These are phyloP conservation scores for Ceratocystis eucalypticola DNA, from an alignment of 2,329 filamentous ascomycete species.

Conservation along the genomic window DNA sequence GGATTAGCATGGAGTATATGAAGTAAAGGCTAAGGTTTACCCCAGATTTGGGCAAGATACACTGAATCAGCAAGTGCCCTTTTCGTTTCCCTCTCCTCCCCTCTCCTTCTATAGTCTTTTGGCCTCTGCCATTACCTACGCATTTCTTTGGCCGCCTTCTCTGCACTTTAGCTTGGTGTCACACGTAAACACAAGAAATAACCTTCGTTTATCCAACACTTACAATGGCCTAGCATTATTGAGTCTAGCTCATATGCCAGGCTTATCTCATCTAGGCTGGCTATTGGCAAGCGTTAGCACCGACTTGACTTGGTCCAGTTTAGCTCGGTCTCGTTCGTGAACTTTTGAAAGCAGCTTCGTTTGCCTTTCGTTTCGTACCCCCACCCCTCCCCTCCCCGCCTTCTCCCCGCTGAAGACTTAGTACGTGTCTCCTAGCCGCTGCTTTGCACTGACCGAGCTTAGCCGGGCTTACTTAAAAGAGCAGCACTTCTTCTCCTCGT, in stretches of 20 bases:
- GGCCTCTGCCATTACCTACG: background rate
- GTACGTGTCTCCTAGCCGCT: background rate
- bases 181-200: too few species aligned
- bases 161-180: too few species aligned
- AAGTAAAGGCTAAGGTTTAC: background rate
- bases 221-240: background rate
- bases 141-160: background rate
- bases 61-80: background rate
- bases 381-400: background rate
- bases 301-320: background rate
- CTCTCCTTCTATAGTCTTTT: too few species aligned
- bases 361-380: background rate
- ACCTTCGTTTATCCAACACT: too few species aligned
- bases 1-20: background rate
- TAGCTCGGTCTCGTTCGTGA: background rate
- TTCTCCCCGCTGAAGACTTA: background rate
- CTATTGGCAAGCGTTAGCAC: background rate
- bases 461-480: conserved; percentile 9
- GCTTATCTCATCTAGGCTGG: background rate
- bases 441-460: background rate
- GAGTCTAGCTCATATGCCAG: background rate
- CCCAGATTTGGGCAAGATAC: conserved; percentile 4
- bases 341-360: background rate
- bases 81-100: too few species aligned
- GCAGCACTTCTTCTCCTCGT: background rate